phyloP scores from a whole-genome alignment of 139 green algal genomes.

The Penium margaritaceum region DNA sequence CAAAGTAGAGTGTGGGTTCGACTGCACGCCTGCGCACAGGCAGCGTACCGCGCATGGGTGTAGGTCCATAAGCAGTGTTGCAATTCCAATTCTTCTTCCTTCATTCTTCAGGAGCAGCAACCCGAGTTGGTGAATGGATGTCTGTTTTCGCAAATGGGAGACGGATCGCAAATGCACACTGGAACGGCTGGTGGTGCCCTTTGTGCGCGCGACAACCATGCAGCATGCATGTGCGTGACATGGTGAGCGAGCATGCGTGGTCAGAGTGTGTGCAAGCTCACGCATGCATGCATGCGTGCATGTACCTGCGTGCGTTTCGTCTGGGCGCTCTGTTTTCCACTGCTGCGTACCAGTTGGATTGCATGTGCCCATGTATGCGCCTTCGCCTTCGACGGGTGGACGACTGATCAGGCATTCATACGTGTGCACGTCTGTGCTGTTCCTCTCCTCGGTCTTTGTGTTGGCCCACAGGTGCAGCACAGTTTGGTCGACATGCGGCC shows the following conservation, averaged over 20 bases:
- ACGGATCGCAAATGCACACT: too few relatives aligned
- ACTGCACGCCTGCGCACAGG: neutral
- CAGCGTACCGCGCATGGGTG: neutral
- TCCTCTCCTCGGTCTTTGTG: neutral
- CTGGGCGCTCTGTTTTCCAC: too few relatives aligned
- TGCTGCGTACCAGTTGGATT: neutral
- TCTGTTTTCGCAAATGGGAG: too few relatives aligned
- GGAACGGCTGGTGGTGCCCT: too few relatives aligned
- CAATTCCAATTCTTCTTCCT: too few relatives aligned
- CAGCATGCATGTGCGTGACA: neutral
- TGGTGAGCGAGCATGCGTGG: neutral
- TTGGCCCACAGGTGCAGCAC: constrained; percentile 29
- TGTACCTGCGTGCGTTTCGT: neutral
- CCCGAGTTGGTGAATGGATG: too few relatives aligned
- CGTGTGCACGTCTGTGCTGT: neutral
- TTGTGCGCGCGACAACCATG: neutral
- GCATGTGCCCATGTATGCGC: neutral
- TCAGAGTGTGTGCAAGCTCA: neutral
- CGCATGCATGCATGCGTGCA: neutral
- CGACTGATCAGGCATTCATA: neutral
- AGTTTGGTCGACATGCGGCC: constrained; percentile 39
- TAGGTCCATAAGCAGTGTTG: too few relatives aligned
- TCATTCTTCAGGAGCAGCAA: neutral
- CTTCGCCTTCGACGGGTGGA: neutral
- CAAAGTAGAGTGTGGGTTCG: neutral